Evolutionary conservation across 2,329 filamentous ascomycete genomes (phyloP), one percentile per base, ranked within the genome.

Genomic region (Cladosporium sp.): DNA sequence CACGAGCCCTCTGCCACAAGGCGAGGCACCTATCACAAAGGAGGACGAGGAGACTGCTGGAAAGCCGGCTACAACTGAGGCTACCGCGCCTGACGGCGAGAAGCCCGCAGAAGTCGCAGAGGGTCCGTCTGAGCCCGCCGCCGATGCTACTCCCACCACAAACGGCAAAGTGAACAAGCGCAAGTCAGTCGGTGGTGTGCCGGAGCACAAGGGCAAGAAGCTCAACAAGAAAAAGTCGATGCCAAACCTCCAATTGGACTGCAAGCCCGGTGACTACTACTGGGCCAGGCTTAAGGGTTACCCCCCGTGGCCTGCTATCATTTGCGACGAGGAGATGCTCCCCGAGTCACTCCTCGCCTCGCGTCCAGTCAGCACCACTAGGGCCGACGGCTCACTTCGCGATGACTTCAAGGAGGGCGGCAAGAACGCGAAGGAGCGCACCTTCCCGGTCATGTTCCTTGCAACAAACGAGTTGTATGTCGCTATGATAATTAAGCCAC

Each of bases 391-490:
- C 66, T 91, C 90, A 49, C 97, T 95, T 78, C 89, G 92, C 64
- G 92, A 93, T 67, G 91, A 94, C 70, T 97, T 92, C 76, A 87
- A 89, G 49, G 93, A 97, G 73, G 93, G 91, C 68, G 94, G 92
- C 73, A 95, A 95, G 83, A 91, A 93, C 71, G 88, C 87, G 51
- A 87, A 89, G 68, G 93, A 97, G 79, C 87, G 94, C 69, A 93
- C 91, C 34, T 98, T 93, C 77, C 92, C 94, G 5, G 89, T 98
- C 75, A 97, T 98, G 94, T 98, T 97, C 78, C 82, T 98, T 60
- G 85, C 88, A 70, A 97, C 93, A 44, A 97, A 98, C 75, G 94
- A 98, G 84, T 98, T 99, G 95, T 99, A 82, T 87, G 94, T 88
- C 54, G 68, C 4, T 34, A 4, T 18, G 21, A n/a, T 58, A 30